Base-by-base conservation (phyloP, 441 rosid genomes). In the Euphorbia corollata region DNA sequence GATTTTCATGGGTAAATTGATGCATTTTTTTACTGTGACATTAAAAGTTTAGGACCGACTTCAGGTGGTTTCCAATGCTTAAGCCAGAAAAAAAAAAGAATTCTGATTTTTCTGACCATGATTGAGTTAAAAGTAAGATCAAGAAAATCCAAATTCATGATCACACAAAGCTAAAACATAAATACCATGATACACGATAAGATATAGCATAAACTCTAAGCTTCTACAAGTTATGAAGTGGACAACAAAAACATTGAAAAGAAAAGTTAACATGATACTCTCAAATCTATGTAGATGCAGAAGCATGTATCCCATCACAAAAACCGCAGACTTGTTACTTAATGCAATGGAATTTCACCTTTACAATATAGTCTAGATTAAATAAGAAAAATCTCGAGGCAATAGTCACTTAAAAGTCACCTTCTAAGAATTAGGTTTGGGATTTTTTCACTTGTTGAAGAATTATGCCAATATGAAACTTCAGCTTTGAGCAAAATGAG, bases 221-320 rank as follows among this genome's bases (percentile, higher is more conserved):
- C n/a, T n/a, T n/a, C n/a, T n/a, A n/a, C n/a, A n/a, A n/a, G n/a
- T n/a, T n/a, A 27, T 27, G 32, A 27, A 27, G 32, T 27, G 32
- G 32, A 22, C 30, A 55, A 12, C 12, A 38, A 12, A 22, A 45
- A 36, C 53, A 53, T 6, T 27, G 1, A 9, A 41, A 4, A 8
- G 22, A 39, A 60, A 19, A 3, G 16, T 55, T 27, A 13, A 18
- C 36, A 24, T 11, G 32, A 27, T 4, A n/a, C 60, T 20, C 59
- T 51, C 23, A 51, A 32, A 22, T 69, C 51, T 51, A 61, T 38
- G n/a, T 62, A 69, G 39, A 54, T 41, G 61, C 67, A 69, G 8
- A 34, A 18, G 15, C 38, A 5, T 19, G 51, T 20, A 27, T 18
- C 30, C 22, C 50, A 9, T 43, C 36, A 16, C 50, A 55, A 39